Percentiles rank a stretch among this genome's conserved stretches.
Conservation (phyloP, 1,139 yeast genomes). For the Meyerozyma smithsonii region DNA sequence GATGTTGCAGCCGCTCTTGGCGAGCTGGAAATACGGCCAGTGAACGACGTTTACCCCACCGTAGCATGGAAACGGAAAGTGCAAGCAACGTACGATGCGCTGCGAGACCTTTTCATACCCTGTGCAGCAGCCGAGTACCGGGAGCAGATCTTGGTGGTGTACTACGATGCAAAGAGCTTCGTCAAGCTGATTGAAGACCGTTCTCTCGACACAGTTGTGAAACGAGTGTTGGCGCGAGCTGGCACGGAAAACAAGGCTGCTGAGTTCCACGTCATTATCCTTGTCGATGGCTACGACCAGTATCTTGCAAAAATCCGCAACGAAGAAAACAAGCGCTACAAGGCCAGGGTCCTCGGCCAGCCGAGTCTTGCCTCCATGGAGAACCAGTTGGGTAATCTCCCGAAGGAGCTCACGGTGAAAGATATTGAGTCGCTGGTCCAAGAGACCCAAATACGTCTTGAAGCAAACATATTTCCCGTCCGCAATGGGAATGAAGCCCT, state of each 20-base stretch:
- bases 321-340: conserved; percentile 42
- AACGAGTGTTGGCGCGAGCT: conserved; percentile 17
- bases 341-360: conserved; percentile 31
- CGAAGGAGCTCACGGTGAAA: conserved; percentile 25
- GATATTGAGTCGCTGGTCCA: conserved; percentile 31
- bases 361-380: conserved; percentile 1
- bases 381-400: background rate
- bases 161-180: conserved; percentile 44
- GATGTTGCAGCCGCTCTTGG: conserved; percentile 11
- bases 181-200: conserved; percentile 29
- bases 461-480: conserved; percentile 45
- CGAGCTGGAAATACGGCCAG: conserved; percentile 11
- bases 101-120: conserved; percentile 52
- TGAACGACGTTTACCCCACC: conserved; percentile 20
- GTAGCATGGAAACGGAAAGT: conserved; percentile 34
- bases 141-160: conserved; percentile 42
- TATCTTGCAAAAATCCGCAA: conserved; percentile 39
- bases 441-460: conserved; percentile 25
- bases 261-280: conserved; percentile 28
- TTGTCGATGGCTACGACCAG: conserved; percentile 47
- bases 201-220: conserved; percentile 15
- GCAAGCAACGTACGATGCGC: conserved; percentile 38
- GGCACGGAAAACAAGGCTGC: conserved; percentile 8
- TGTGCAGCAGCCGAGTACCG: conserved; percentile 31
- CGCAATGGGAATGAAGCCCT: conserved; percentile 44